Evolutionary conservation across 192 early-diverging fungal species (phyloP).

Genomic region (Lobosporangium transversale): DNA sequence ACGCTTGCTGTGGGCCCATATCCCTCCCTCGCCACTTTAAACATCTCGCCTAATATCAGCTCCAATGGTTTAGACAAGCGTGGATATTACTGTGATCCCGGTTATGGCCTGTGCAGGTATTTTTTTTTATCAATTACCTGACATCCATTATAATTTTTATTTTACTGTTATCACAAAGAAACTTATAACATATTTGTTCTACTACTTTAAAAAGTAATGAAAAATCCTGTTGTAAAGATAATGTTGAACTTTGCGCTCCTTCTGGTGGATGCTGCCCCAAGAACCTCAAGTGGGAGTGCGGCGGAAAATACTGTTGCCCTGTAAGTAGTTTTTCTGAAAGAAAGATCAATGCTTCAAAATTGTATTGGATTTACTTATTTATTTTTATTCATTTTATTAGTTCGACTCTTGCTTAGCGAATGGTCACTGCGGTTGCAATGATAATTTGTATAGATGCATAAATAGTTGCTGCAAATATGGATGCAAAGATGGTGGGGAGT

Average conservation of each 20-base stretch:
- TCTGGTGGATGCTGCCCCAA: constrained; percentile 6
- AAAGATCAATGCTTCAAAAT: not conserved
- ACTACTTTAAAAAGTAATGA: no score
- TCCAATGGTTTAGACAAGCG: not conserved
- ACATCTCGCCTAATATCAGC: not conserved
- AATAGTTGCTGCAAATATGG: constrained; percentile 23
- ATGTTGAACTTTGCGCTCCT: not conserved
- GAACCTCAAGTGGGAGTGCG: not conserved
- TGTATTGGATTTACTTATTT: no score
- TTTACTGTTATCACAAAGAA: no score
- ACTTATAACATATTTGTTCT: no score
- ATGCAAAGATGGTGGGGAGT: constrained; percentile 16
- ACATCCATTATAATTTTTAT: no score
- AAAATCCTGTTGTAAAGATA: no score
- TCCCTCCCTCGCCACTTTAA: constrained; percentile 2
- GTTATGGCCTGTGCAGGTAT: constrained; percentile 25
- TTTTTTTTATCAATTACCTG: constrained; percentile 4
- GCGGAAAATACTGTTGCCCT: constrained; percentile 23
- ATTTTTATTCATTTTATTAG: no score
- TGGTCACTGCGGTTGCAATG: constrained; percentile 27
- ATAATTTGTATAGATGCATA: constrained; percentile 7
- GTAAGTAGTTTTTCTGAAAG: constrained; percentile 9
- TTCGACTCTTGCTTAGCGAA: constrained; percentile 8
- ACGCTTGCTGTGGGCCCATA: constrained; percentile 17
- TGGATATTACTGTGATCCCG: constrained; percentile 16